These are phyloP conservation scores for Anacardium occidentale DNA, from an alignment of 345 rosid species.

Conservation along the genomic window DNA sequence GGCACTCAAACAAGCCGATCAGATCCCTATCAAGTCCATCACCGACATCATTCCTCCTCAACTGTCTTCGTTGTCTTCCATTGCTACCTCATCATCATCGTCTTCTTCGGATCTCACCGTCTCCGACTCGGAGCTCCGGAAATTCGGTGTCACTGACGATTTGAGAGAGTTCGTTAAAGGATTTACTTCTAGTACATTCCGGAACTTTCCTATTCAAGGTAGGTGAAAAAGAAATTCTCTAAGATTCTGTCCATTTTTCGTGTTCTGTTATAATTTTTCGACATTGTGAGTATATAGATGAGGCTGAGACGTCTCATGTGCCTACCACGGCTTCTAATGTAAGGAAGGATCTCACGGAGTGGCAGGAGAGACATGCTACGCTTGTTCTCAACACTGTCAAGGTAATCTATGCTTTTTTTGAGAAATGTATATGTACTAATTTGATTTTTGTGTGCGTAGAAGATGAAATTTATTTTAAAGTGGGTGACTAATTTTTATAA, in stretches of 20 bases:
- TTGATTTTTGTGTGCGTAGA: neutral
- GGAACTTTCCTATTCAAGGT: slow-evolving; percentile 79
- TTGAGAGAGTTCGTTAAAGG: slow-evolving; percentile 80
- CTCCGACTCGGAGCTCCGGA: slow-evolving; percentile 53
- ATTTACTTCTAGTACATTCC: slow-evolving; percentile 72
- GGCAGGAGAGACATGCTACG: slow-evolving; percentile 97
- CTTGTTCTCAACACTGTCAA: slow-evolving; percentile 86
- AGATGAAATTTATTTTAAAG: slow-evolving; percentile 4
- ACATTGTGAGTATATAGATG: slow-evolving; percentile 38
- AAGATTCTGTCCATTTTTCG: neutral
- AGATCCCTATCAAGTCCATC: slow-evolving; percentile 75
- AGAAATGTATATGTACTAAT: neutral
- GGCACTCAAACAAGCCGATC: slow-evolving; percentile 88
- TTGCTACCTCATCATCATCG: slow-evolving; percentile 36
- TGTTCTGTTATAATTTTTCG: neutral
- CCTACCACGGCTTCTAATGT: slow-evolving; percentile 55
- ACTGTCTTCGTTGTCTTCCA: slow-evolving; percentile 43
- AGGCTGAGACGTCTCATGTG: slow-evolving; percentile 44
- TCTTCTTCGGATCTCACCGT: slow-evolving; percentile 29
- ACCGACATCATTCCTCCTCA: slow-evolving; percentile 71
- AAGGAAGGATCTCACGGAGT: slow-evolving; percentile 81
- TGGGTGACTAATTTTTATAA: too few species aligned
- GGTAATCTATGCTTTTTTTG: slow-evolving; percentile 31
- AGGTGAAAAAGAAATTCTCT: neutral
- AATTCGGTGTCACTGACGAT: slow-evolving; percentile 84